Percentiles rank a stretch among this genome's conserved stretches.
Conservation (phyloP, 495 filamentous ascomycete genomes). For the Friedmanniomyces simplex region DNA sequence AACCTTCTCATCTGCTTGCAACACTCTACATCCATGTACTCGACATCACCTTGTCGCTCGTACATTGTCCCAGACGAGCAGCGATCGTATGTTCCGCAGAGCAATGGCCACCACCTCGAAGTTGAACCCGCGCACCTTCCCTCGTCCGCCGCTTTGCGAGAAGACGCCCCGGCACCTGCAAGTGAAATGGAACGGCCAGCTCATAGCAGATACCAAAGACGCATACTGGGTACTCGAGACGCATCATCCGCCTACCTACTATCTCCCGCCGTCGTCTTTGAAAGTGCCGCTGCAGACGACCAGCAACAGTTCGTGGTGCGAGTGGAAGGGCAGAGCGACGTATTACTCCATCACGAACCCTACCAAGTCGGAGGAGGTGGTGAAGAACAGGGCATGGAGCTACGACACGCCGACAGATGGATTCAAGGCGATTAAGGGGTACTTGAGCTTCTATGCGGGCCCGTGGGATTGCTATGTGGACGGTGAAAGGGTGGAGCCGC, state of each 20-base stretch:
- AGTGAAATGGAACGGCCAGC: conserved; percentile 42
- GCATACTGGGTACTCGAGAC: conserved; percentile 52
- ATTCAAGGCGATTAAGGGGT: conserved; percentile 41
- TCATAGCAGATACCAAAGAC: conserved; percentile 45
- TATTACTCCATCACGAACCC: conserved; percentile 37
- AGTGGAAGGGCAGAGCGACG: conserved; percentile 48
- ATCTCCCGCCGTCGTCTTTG: conserved; percentile 39
- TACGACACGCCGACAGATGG: conserved; percentile 41
- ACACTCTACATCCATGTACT: background rate
- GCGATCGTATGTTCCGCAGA: conserved; percentile 8
- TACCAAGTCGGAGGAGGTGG: conserved; percentile 26
- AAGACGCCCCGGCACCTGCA: conserved; percentile 39
- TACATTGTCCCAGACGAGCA: background rate
- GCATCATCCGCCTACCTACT: conserved; percentile 50
- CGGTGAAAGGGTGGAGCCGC: conserved; percentile 46
- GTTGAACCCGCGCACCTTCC: conserved; percentile 43
- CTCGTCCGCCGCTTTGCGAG: conserved; percentile 48
- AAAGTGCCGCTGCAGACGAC: conserved; percentile 36
- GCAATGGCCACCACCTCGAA: conserved; percentile 27
- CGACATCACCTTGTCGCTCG: background rate
- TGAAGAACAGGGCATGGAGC: conserved; percentile 44
- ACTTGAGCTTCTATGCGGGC: conserved; percentile 42
- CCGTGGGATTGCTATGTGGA: conserved; percentile 53
- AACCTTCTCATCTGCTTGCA: too few relatives aligned
- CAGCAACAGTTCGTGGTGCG: conserved; percentile 39